phyloP scores from a whole-genome alignment of 148 eudicot species.

The Rheum nobile region DNA sequence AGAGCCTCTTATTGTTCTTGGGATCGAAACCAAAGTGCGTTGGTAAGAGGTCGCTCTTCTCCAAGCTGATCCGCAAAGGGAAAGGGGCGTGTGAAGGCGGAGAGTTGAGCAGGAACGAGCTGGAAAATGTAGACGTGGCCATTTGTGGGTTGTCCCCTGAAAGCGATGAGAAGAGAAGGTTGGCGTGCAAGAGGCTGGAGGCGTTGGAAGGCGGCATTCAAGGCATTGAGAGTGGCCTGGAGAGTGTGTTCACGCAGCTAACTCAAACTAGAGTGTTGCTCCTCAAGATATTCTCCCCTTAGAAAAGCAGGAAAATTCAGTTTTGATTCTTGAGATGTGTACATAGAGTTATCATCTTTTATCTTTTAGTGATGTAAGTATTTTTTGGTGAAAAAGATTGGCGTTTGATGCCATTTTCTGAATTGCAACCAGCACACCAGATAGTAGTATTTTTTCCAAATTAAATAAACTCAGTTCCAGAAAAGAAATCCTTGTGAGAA shows the following conservation, averaged over 20 bases:
- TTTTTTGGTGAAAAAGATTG: background rate
- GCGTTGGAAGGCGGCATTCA: background rate
- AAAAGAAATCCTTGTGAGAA: too few relatives aligned
- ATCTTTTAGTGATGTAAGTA: background rate
- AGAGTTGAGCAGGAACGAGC: background rate
- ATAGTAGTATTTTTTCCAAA: too few relatives aligned
- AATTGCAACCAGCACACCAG: background rate
- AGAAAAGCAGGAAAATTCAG: background rate
- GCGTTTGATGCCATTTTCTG: background rate
- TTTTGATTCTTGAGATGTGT: background rate
- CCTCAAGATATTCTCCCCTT: background rate
- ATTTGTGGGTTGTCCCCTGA: background rate
- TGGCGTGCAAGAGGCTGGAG: background rate
- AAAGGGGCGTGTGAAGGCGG: background rate
- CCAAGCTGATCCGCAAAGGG: constrained; percentile 17
- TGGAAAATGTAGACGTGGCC: background rate
- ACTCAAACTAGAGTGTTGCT: constrained; percentile 1
- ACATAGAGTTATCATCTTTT: background rate
- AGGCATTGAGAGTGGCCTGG: constrained; percentile 5
- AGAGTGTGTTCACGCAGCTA: background rate
- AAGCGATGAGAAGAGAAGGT: background rate
- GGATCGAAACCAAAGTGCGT: constrained; percentile 15
- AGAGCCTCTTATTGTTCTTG: constrained; percentile 20
- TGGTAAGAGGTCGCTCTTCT: constrained; percentile 28
- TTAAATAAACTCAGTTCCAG: too few relatives aligned